Evolutionary conservation across 1,139 yeast genomes (phyloP).

Genomic region (Sugiyamaella castrensis): DNA sequence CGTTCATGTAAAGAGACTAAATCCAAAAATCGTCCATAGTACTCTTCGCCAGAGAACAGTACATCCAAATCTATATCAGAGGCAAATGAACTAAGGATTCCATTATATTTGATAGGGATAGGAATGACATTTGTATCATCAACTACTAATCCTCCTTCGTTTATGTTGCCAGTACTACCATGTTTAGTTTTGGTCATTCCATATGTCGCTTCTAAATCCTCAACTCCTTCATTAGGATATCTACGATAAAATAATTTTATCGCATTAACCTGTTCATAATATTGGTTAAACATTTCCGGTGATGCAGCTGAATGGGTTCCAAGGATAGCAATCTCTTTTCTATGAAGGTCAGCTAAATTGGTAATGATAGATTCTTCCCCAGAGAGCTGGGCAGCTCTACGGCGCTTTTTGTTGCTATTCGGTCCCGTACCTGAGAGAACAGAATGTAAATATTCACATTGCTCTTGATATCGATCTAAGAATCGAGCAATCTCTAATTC

Average conservation of each 20-base stretch:
- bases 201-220: slow-evolving; percentile 40
- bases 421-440: background rate
- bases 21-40: slow-evolving; percentile 64
- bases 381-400: slow-evolving; percentile 5
- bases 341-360: slow-evolving; percentile 11
- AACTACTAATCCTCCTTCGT: slow-evolving; percentile 14
- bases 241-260: slow-evolving; percentile 38
- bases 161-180: background rate
- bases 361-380: slow-evolving; percentile 20
- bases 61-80: slow-evolving; percentile 47
- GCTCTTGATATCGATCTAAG: slow-evolving; percentile 46
- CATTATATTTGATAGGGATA: slow-evolving; percentile 7
- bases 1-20: slow-evolving; percentile 48
- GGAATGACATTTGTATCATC: slow-evolving; percentile 9
- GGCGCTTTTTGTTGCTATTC: background rate
- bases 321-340: slow-evolving; percentile 16
- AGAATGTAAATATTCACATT: slow-evolving; percentile 35
- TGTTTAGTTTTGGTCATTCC: slow-evolving; percentile 28
- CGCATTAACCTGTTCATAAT: slow-evolving; percentile 44
- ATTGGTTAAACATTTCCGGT: slow-evolving; percentile 38
- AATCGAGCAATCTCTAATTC: slow-evolving; percentile 66
- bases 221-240: slow-evolving; percentile 37
- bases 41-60: slow-evolving; percentile 58
- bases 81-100: slow-evolving; percentile 40
- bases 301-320: slow-evolving; percentile 1